phyloP scores from a whole-genome alignment of 352 stramenopile genomes.

The Phytophthora citricola region DNA sequence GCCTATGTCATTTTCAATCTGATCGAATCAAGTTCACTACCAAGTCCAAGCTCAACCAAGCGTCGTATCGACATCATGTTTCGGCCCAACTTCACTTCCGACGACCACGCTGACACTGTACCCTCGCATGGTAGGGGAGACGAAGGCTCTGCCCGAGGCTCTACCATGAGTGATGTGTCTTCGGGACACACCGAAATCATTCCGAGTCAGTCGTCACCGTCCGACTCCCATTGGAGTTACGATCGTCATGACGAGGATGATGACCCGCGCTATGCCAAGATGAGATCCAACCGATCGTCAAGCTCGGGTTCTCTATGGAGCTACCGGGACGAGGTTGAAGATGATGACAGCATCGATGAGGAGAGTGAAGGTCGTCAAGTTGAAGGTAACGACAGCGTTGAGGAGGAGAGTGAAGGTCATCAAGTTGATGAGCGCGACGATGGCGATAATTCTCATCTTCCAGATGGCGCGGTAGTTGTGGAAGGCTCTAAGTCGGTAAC shows the following conservation, averaged over 20 bases:
- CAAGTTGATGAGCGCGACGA: too few relatives aligned
- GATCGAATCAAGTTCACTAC: background rate
- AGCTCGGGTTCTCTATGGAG: too few relatives aligned
- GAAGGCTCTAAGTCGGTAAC: too few relatives aligned
- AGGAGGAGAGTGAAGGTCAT: too few relatives aligned
- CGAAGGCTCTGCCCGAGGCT: background rate
- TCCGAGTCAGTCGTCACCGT: background rate
- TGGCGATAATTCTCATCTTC: too few relatives aligned
- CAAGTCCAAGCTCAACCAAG: background rate
- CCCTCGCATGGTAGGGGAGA: background rate
- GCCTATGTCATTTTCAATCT: background rate
- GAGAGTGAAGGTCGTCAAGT: too few relatives aligned
- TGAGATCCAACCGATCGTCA: too few relatives aligned
- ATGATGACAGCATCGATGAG: too few relatives aligned
- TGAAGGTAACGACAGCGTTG: too few relatives aligned
- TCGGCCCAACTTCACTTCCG: background rate
- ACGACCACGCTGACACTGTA: background rate
- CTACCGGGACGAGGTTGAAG: too few relatives aligned
- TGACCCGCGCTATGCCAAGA: too few relatives aligned
- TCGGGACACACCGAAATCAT: slow-evolving; percentile 2
- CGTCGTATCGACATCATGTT: background rate
- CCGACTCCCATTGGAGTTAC: background rate
- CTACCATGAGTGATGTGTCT: background rate
- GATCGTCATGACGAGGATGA: background rate
- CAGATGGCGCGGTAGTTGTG: too few relatives aligned